Evolutionary conservation across 805 yeast genomes (phyloP), one percentile per base, ranked within the genome.

Genomic region (Saturnispora galanensis): DNA sequence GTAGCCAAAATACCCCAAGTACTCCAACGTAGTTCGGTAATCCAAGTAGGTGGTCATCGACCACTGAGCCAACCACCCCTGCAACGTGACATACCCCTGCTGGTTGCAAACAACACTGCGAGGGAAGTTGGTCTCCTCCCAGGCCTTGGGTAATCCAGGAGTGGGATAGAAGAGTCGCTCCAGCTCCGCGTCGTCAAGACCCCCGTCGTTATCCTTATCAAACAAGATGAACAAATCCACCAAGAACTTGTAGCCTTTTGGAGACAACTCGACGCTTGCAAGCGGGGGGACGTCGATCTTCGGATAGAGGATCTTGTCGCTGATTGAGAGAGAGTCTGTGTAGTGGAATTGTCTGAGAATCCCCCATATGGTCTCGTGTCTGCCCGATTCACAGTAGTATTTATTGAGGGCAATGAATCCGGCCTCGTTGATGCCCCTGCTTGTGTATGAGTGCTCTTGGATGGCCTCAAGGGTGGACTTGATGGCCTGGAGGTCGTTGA

Each of bases 51-150:
- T 90, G 0, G 96, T 87, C 84, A 93, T 84, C 54, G 90, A 82
- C 99, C 99, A 93, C 56, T 90, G 97, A 0, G 98, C 98, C 33
- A 93, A 65, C 99, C 99, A 93, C 3, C 99, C 98, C 65, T 94
- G 98, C 26, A 93, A 63, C 0, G 97, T 87, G 4, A 93, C 88
- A 58, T 79, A 75, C 0, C 96, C 97, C 50, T 79, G 81, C 51
- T 88, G 96, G 58, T 88, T 89, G 43, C 95, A 76, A 1, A 90
- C 96, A 10, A 95, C 85, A 1, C 95, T 77, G 21, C 73, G 68
- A 0, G 99, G 99, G 57, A 93, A 93, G 51, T 80, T 80, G 0
- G 85, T 74, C 11, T 84, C 88, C 32, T 71, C 70, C 99, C 99
- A 93, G 7, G 84, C 67, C 46, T 70, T 71, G 0, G 99, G 99